Percentiles rank a stretch among this genome's conserved stretches.
Conservation (phyloP, 257 asterid species). For the Anisodus acutangulus region DNA sequence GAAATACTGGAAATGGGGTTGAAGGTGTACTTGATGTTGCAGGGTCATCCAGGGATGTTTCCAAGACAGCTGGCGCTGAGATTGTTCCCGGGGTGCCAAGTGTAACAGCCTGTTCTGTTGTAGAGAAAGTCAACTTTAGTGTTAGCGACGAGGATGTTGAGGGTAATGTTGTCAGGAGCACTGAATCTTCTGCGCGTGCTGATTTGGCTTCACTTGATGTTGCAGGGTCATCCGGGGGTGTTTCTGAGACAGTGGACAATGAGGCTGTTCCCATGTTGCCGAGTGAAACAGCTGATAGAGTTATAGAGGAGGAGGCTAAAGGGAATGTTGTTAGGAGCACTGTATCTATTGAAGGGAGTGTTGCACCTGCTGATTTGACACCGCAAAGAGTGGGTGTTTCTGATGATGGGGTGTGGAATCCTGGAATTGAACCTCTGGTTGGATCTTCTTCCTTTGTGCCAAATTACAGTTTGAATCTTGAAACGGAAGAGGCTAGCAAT, state of each 20-base stretch:
- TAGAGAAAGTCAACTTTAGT: conserved; percentile 36
- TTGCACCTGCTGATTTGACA: conserved; percentile 11
- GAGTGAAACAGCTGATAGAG: conserved; percentile 33
- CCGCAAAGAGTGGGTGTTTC: conserved; percentile 36
- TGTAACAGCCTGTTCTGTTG: conserved; percentile 33
- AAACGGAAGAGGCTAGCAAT: conserved; percentile 32
- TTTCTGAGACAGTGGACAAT: conserved; percentile 32
- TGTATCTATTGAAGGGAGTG: conserved; percentile 31
- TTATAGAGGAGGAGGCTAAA: conserved; percentile 32
- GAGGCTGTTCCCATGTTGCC: not conserved
- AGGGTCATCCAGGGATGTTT: conserved; percentile 34
- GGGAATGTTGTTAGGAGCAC: conserved; percentile 24
- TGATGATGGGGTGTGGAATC: conserved; percentile 48
- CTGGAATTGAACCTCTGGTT: conserved; percentile 42
- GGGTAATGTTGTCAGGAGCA: conserved; percentile 17
- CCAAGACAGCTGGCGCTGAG: conserved; percentile 30
- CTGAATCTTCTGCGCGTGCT: not conserved
- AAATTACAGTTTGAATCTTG: conserved; percentile 31
- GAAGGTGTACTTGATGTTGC: conserved; percentile 28
- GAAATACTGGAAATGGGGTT: no score
- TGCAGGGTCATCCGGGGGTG: conserved; percentile 36
- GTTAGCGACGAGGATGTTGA: conserved; percentile 33
- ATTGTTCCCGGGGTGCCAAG: not conserved
- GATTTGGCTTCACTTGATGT: conserved; percentile 25
- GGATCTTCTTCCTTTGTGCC: conserved; percentile 30